Base-by-base conservation (phyloP, 2,329 filamentous ascomycete genomes). In the Dothideomycetes sp. region DNA sequence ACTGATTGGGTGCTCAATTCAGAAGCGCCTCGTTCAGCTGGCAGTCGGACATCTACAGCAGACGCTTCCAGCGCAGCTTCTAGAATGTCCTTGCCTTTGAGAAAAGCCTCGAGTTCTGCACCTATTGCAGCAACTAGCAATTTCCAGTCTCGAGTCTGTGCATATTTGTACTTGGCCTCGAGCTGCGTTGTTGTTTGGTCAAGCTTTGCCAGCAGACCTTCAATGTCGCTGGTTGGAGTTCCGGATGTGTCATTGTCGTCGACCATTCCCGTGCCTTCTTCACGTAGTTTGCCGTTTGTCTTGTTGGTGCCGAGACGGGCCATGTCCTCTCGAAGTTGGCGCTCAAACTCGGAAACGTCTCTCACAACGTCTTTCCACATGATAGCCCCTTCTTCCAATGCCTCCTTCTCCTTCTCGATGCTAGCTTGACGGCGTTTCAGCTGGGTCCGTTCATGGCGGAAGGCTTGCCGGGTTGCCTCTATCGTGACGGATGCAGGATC, bases 51-150 rank as follows among this genome's bases (percentile, higher is more conserved):
- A 27, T 27, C 22, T 27, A 12, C 12, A 3, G 44, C n/a, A 17
- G 35, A 14, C 19, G 31, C 22, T 12, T 7, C 22, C 4, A 66
- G 49, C 9, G 59, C 54, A 9, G 58, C 53, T 30, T 63, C 53
- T n/a, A 84, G 60, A 31, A 84, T 64, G 3, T 64, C 57, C 48
- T 71, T 69, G 1, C 77, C 78, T 50, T 79, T 72, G 22, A 62
- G 63, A 44, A 84, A 78, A 2, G 79, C 79, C 43, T 81, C 77
- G 2, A 83, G 53, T 55, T 85, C 84, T 0, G 84, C 83, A 1
- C 82, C 81, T 24, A 89, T 77, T 9, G 81, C 82, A 37, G 76
- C 83, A 4, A 87, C 77, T 14, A 89, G 65, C 12, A 88, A 61
- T 41, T 81, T 87, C 83, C 84, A 89, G 12, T 71, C 69, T 41